Evolutionary conservation across 345 rosid species (phyloP), one percentile per base, ranked within the genome.

Genomic region (Sonneratia caseolaris): DNA sequence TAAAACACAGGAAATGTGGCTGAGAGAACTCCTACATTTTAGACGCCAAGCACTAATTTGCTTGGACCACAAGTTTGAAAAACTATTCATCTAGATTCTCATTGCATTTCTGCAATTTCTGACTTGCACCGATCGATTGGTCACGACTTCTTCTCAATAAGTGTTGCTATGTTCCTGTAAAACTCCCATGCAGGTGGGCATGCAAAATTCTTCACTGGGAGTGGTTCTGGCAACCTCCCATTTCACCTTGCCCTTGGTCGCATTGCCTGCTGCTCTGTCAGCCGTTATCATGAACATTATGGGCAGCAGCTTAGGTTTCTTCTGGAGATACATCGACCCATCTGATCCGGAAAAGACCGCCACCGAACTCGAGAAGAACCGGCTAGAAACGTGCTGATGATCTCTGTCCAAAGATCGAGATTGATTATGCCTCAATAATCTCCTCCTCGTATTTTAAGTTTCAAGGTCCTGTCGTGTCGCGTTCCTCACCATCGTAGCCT

Each of bases 171-270:
- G 35, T 15, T 27, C 13, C 21, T 36, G 40, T 27, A 36, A 47
- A 32, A 10, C 4, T 38, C 3, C 24, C 10, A 68, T 70, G 72
- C 83, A 88, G 93, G 83, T 89, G 68, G 93, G 91, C n/a, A 86
- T 89, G 88, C 93, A 86, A 73, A 86, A 84, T 70, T 89, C 93
- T 64, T 81, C 93, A 3, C 77, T 86, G 37, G 89, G 88, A 1
- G 91, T 89, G 72, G 88, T 89, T 37, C 79, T 89, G 73, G 89
- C 91, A 5, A 76, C 94, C 47, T 27, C 87, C 37, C 94, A 86
- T 79, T 89, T 89, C 72, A n/a, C 82, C 14, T 85, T 87, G n/a
- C 77, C 89, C 2, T 69, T 78, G 82, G 91, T 85, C 57, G 86
- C 89, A 27, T 69, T 87, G 72, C 88, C 89, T 1, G 74, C 85